Conservation (phyloP, 192 early-diverging fungal genomes). For the Entophlyctis luteolus region DNA sequence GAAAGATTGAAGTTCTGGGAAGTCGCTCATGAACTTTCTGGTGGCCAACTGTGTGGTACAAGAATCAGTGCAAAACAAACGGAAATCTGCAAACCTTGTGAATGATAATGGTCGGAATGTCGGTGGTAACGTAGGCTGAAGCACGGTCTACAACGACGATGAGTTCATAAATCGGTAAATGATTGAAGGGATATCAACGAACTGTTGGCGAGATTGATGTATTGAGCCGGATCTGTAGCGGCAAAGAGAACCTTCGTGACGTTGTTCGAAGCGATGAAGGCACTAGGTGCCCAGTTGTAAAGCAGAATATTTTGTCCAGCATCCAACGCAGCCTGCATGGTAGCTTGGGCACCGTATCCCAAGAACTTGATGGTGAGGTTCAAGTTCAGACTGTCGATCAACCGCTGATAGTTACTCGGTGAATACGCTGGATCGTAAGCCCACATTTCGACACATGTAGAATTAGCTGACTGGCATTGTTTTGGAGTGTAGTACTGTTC, state of each 20-base stretch:
- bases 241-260: slow-evolving; percentile 15
- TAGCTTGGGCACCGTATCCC: not conserved
- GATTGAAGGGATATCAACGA: not conserved
- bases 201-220: not conserved
- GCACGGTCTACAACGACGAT: not conserved
- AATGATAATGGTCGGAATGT: slow-evolving; percentile 17
- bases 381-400: slow-evolving; percentile 3
- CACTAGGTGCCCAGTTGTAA: slow-evolving; percentile 23
- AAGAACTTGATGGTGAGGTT: not conserved
- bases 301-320: slow-evolving; percentile 4
- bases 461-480: not conserved
- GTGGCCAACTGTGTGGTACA: not conserved
- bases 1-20: slow-evolving; percentile 5
- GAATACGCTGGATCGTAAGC: not conserved
- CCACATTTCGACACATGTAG: not conserved
- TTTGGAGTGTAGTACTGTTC: not conserved
- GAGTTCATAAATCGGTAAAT: not conserved
- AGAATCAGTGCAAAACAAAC: not conserved
- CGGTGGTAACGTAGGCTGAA: not conserved
- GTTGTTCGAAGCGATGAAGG: slow-evolving; percentile 9
- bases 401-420: not conserved
- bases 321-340: not conserved
- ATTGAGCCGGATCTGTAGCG: not conserved
- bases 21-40: not conserved
- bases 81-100: not conserved